Conservation (phyloP, 2,329 filamentous ascomycete genomes). For the Venturia effusa region DNA sequence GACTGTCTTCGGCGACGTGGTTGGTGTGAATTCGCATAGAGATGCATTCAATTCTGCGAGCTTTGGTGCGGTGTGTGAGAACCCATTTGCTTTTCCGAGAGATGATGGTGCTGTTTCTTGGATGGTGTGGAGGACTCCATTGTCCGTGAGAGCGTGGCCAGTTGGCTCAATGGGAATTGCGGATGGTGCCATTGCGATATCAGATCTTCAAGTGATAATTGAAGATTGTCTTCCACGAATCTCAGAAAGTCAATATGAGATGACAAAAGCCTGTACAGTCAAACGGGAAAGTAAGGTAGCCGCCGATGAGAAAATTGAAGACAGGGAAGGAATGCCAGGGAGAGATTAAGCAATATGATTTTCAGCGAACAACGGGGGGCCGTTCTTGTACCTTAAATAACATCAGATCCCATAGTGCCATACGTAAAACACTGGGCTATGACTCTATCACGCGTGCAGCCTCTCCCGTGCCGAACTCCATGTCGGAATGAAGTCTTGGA, state of each 20-base stretch:
- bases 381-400: background rate
- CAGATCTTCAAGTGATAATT: background rate
- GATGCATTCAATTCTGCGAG: constrained; percentile 34
- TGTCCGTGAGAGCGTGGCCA: constrained; percentile 17
- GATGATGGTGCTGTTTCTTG: constrained; percentile 21
- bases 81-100: constrained; percentile 14
- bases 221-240: background rate
- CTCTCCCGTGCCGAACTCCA: background rate
- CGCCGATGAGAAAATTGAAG: background rate
- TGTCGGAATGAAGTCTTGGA: background rate
- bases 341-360: background rate
- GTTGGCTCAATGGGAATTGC: constrained; percentile 13
- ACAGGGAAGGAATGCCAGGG: background rate
- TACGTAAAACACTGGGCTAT: constrained; percentile 4
- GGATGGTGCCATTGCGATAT: constrained; percentile 17
- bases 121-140: constrained; percentile 23
- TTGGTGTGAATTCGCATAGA: constrained; percentile 30
- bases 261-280: background rate
- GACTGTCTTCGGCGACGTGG: constrained; percentile 29
- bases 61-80: constrained; percentile 11
- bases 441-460: constrained; percentile 1
- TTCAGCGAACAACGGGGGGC: background rate
- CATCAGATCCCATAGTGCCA: background rate
- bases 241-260: background rate
- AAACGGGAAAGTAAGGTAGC: background rate